These are phyloP conservation scores for Psilocybe cubensis DNA, from an alignment of 768 basidiomycete genomes.

Conservation along the genomic window DNA sequence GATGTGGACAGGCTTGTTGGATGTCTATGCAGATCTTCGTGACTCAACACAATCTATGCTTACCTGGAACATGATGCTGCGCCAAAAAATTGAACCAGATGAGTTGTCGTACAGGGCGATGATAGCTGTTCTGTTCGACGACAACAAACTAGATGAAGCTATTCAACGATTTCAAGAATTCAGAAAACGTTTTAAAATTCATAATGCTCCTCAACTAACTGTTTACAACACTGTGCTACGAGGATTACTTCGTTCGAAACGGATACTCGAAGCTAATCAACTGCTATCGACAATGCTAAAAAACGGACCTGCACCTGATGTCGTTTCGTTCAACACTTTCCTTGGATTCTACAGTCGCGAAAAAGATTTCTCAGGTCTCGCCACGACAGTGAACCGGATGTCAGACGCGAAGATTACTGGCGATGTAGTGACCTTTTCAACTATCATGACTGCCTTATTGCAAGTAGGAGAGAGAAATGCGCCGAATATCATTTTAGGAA, in stretches of 20 bases:
- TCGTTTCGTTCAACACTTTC: slow-evolving; percentile 82
- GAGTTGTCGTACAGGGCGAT: slow-evolving; percentile 69
- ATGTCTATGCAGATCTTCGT: slow-evolving; percentile 57
- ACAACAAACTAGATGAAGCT: slow-evolving; percentile 53
- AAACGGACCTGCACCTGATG: slow-evolving; percentile 65
- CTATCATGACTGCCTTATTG: slow-evolving; percentile 78
- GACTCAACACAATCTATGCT: slow-evolving; percentile 55
- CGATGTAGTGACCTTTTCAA: slow-evolving; percentile 88
- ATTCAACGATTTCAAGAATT: slow-evolving; percentile 55
- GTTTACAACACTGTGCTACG: slow-evolving; percentile 81
- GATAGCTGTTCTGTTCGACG: slow-evolving; percentile 62
- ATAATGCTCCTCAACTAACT: slow-evolving; percentile 31
- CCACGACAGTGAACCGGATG: slow-evolving; percentile 61
- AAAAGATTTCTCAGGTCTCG: slow-evolving; percentile 65
- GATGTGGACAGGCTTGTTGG: slow-evolving; percentile 76
- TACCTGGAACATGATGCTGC: slow-evolving; percentile 67
- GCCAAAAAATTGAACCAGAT: slow-evolving; percentile 61
- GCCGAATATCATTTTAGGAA: slow-evolving; percentile 58
- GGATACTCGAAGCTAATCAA: slow-evolving; percentile 40
- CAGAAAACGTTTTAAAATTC: slow-evolving; percentile 35
- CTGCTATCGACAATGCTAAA: slow-evolving; percentile 48
- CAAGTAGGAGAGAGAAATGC: slow-evolving; percentile 71
- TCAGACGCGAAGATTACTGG: slow-evolving; percentile 56
- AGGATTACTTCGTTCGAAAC: slow-evolving; percentile 56
- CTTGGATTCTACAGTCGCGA: slow-evolving; percentile 67